Base-by-base conservation (phyloP, 164 flowering plant genomes). In the Houttuynia cordata region DNA sequence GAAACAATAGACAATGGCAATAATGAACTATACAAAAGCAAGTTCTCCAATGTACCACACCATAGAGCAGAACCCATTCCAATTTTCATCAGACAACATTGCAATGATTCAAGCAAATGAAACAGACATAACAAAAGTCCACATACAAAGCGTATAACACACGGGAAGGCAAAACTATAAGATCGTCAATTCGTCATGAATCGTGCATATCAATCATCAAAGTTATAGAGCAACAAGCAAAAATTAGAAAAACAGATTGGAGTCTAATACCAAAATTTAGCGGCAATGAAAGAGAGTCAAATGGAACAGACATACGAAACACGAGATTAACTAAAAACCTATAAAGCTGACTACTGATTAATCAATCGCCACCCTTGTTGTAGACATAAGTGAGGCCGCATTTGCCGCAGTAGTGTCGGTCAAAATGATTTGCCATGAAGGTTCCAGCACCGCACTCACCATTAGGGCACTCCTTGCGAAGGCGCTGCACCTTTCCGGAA, bases 401-500 rank as follows among this genome's bases (percentile, higher is more conserved):
- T 34, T 54, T 62, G 3, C 65, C 65, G 42, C 65, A 62, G 58
- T 63, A 63, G 18, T 63, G 66, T 13, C 66, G 60, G 53, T 63
- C 66, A 18, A 63, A 63, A n/a, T 63, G 66, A 52, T 63, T 63
- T 10, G 66, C 66, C 66, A 63, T 63, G 53, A 63, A 63, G 8
- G 59, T 63, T 20, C 66, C 66, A 19, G 66, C 66, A 10, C 66
- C 66, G 49, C 66, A 63, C 24, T 55, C 66, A 1, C 51, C 51
- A 47, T 63, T 63, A 13, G 66, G 66, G 42, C 60, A 63, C 60
- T 63, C 66, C 59, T 63, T 76, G 64, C 76, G 68, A 51, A 76
- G 67, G 73, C 77, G 69, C 74, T 73, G 76, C 0, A 79, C 80
- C 73, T 79, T 78, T 0, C 79, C 79, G 13, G 77, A 70, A n/a